phyloP scores from a whole-genome alignment of 352 stramenopile species.

The Phytophthora pini region DNA sequence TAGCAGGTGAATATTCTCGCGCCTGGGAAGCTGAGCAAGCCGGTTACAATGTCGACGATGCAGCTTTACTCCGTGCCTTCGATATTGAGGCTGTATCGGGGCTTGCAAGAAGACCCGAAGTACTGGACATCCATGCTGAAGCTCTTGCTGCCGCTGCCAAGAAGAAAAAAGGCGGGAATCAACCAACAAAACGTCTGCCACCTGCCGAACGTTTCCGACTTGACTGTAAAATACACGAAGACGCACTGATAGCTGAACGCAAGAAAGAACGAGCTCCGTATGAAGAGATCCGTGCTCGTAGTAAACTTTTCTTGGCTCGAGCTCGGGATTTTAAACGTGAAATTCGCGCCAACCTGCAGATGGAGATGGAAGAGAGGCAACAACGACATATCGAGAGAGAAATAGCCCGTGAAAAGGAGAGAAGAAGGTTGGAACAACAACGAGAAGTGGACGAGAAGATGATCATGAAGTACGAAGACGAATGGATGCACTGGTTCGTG shows the following conservation, averaged over 20 bases:
- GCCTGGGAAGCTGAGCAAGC: conserved; percentile 53
- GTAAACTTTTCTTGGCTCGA: conserved; percentile 30
- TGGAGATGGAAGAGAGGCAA: conserved; percentile 67
- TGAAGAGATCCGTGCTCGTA: conserved; percentile 25
- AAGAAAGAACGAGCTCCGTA: conserved; percentile 15
- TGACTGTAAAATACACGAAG: conserved; percentile 20
- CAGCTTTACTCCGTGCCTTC: conserved; percentile 56
- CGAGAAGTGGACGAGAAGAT: conserved; percentile 61
- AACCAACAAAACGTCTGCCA: conserved; percentile 16
- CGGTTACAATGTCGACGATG: conserved; percentile 59
- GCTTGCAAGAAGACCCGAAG: conserved; percentile 49
- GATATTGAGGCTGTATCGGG: conserved; percentile 48
- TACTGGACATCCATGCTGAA: conserved; percentile 44
- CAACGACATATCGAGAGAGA: conserved; percentile 63
- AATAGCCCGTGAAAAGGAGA: conserved; percentile 45
- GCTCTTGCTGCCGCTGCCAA: conserved; percentile 12
- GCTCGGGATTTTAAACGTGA: conserved; percentile 68
- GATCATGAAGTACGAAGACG: conserved; percentile 78
- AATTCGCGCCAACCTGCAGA: conserved; percentile 59
- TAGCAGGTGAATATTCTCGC: conserved; percentile 24
- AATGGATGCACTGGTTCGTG: conserved; percentile 65
- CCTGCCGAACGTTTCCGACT: conserved; percentile 48
- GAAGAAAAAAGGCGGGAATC: conserved; percentile 29
- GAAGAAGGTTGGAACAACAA: conserved; percentile 42
- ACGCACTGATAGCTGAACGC: conserved; percentile 17